These are phyloP conservation scores for Calonectria montana DNA, from an alignment of 2,329 filamentous ascomycete genomes.

Conservation along the genomic window DNA sequence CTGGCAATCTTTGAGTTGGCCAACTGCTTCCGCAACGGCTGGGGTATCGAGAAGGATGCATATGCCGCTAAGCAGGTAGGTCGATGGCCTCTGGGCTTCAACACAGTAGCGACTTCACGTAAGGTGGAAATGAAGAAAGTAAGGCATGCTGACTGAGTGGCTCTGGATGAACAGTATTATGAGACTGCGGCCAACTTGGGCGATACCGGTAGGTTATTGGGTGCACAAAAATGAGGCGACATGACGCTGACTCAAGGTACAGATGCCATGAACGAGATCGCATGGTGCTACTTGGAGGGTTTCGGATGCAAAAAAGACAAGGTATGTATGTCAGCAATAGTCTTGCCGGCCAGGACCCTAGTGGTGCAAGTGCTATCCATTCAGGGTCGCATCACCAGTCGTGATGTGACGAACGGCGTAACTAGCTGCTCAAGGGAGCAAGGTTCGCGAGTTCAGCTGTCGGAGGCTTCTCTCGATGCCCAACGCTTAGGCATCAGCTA, in stretches of 20 bases:
- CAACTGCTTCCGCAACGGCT: slow-evolving; percentile 93
- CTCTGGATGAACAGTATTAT: slow-evolving; percentile 76
- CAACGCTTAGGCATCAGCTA: slow-evolving; percentile 52
- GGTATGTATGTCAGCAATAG: slow-evolving; percentile 68
- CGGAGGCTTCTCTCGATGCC: slow-evolving; percentile 26
- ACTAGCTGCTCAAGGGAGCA: neutral
- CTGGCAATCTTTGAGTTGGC: slow-evolving; percentile 96
- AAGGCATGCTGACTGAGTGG: slow-evolving; percentile 43
- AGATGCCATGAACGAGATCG: slow-evolving; percentile 98
- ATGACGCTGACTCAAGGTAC: slow-evolving; percentile 27
- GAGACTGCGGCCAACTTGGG: slow-evolving; percentile 97
- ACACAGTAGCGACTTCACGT: neutral
- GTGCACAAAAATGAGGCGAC: slow-evolving; percentile 11
- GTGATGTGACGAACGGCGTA: slow-evolving; percentile 15
- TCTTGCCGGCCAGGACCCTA: slow-evolving; percentile 10
- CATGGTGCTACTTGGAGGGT: slow-evolving; percentile 96
- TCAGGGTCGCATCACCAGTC: slow-evolving; percentile 4
- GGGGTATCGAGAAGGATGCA: slow-evolving; percentile 89
- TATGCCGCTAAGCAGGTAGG: slow-evolving; percentile 80
- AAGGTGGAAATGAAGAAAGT: neutral
- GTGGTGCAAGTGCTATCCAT: slow-evolving; percentile 12
- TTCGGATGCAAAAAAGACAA: slow-evolving; percentile 98
- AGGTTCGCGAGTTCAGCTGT: slow-evolving; percentile 20
- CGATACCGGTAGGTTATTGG: slow-evolving; percentile 73
- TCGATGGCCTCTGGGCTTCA: slow-evolving; percentile 1